Conservation (phyloP, 129 eudicot species). For the Rutidosis leptorrhynchoides region DNA sequence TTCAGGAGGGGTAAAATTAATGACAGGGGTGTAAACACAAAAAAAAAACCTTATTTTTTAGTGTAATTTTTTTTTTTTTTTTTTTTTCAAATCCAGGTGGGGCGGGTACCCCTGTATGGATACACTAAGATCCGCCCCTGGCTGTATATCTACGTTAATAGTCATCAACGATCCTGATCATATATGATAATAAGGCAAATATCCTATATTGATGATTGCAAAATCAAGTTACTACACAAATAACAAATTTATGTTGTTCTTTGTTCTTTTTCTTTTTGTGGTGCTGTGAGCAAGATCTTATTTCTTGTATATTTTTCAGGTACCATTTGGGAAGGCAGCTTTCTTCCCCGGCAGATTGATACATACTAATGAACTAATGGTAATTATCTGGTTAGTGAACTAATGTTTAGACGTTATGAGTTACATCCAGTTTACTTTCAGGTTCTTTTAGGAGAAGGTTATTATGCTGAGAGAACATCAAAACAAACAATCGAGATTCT, state of each 20-base stretch:
- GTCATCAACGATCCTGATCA: background rate
- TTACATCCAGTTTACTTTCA: conserved; percentile 27
- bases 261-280: background rate
- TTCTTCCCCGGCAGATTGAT: conserved; percentile 86
- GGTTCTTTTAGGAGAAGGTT: conserved; percentile 90
- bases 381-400: conserved; percentile 25
- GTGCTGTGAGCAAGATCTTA: background rate
- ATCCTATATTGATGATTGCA: background rate
- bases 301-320: conserved; percentile 40
- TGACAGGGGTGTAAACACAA: no score
- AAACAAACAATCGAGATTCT: conserved; percentile 85
- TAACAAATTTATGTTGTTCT: no score
- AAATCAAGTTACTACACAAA: background rate
- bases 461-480: conserved; percentile 84
- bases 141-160: background rate
- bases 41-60: no score
- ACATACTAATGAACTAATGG: conserved; percentile 86
- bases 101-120: no score
- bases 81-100: no score
- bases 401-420: conserved; percentile 17
- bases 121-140: no score
- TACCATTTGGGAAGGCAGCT: conserved; percentile 90
- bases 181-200: background rate
- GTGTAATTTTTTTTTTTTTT: no score
- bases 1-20: no score